Base-by-base conservation (phyloP, 75 land plant species). In the Pinus albicaulis region DNA sequence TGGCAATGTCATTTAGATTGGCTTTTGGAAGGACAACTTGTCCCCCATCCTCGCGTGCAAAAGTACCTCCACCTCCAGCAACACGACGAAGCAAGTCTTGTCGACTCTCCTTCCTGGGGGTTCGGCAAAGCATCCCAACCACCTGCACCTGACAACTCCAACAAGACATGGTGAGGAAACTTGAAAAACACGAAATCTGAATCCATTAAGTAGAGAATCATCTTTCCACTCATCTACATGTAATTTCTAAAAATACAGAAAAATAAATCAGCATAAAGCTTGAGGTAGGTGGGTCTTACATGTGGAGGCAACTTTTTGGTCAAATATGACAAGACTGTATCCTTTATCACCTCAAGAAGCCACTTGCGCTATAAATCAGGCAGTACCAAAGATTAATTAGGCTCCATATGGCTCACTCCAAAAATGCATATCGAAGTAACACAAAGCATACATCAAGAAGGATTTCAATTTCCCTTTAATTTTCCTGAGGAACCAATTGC, bases 31-130 rank as follows among this genome's bases (percentile, higher is more conserved):
- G 82, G 31, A 85, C 90, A 78, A 98, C 77, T 72, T 95, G 86
- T 6, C 86, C 80, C 20, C 91, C 94, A 78, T 88, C 87, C 38
- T 85, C 84, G 73, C 86, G 72, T 76, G 89, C 77, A 77, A 92
- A 95, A 10, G 80, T 91, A 55, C 99, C 99, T 78, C 99, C 99
- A 79, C 99, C 99, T 44, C 89, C 98, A 83, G 98, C 99, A 60
- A 94, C 95, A 69, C 98, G 84, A 17, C 99, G 84, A 25, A 98
- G 69, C 13, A 98, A 81, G 80, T 98, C 98, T 71, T 83, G 91
- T 57, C 99, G 85, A 81, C 93, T 93, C 56, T 98, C 99, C 71
- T 93, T 98, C 17, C 76, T 36, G 36, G 98, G 91, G 17, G 99
- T 95, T 68, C 91, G 88, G 81, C 99, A 95, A 28, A 98, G 96